Evolutionary conservation across 2,329 filamentous ascomycete species (phyloP), one percentile per base, ranked within the genome.

Genomic region (Botryotinia narcissicola): DNA sequence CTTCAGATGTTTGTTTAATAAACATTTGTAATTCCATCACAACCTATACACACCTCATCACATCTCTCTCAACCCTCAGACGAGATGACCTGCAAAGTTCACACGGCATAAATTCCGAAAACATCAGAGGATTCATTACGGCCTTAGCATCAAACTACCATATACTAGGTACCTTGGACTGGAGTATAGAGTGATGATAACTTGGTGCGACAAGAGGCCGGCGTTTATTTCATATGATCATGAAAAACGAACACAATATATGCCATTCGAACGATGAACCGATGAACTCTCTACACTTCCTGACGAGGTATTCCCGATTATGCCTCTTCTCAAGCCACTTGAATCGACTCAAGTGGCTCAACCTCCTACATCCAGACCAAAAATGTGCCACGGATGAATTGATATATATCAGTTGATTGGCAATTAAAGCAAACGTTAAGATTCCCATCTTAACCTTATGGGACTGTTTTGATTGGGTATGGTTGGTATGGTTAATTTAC

Each of bases 1-100:
- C 18, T 69, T 20, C n/a, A 32, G 66, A 69, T 69, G 48, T 69
- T 69, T 57, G 22, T 57, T 68, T 9, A 25, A 18, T 14, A n/a
- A 42, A 68, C n/a, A 32, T 42, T 68, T 32, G 25, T 57, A 16
- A 57, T 68, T 54, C 48, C 5, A 54, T 68, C 35, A 42, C 48
- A 57, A 68, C 35, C 48, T 32, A 20, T 35, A 37, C 64, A 40
- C 25, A 22, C 48, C 48, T 68, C 37, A 37, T 54, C 46, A 37
- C 35, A 40, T 54, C 46, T 54, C 25, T 54, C 51, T 57, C 51
- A 57, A 54, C 57, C 64, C 46, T 32, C 46, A 32, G 46, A 54
- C 25, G 64, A n/a, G n/a, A 42, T 22, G 63, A n/a, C 61, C 18
- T 22, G n/a, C 61, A 67, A 29, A 57, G 22, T 42, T 14, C 40